Base-by-base conservation (phyloP, 345 rosid species). In the Brassica incana region DNA sequence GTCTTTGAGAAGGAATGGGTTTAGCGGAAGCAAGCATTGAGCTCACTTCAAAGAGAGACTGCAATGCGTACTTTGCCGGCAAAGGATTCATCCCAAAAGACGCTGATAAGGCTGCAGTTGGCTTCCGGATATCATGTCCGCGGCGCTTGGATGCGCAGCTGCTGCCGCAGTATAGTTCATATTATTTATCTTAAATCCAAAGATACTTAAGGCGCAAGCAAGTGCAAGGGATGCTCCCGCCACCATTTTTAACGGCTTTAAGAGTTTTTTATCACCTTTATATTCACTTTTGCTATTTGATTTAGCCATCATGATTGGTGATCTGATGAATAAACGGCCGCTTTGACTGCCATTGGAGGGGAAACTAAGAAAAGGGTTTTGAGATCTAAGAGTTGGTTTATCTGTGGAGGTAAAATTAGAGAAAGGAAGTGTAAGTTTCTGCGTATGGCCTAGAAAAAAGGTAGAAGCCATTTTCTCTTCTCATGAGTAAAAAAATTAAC, bases 1-100 rank as follows among this genome's bases (percentile, higher is more conserved):
- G 9, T 38, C 15, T 45, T 43, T 80, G 65, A 8, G 75, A 23
- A 74, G 78, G 56, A 8, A 23, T 56, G 11, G 81, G 80, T 72
- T 81, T 73, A 50, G 66, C 78, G 1, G 93, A 91, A 71, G 88
- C 80, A 58, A 87, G 77, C 77, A 27, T 35, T 32, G 83, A 79
- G 35, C 85, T 79, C 23, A 86, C 85, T 25, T 89, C 91, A 73
- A 91, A 77, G 75, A 91, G 84, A 15, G 92, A 91, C 45, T 72
- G 50, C 1, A 89, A 71, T n/a, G 90, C 88, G 3, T 50, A 45
- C 67, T 80, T 86, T 60, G 84, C 87, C 3, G 85, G 85, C 29
- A 84, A 18, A 67, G 84, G 84, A 58, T 71, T 14, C 35, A 62
- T 77, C 27, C 36, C 65, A 6, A 69, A 86, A 65, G 81, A 76